A percentile compares a stretch with the other conserved stretches of the same genome.
Evolutionary conservation across 495 filamentous ascomycete species (phyloP).

Genomic region (Glonium stellatum): DNA sequence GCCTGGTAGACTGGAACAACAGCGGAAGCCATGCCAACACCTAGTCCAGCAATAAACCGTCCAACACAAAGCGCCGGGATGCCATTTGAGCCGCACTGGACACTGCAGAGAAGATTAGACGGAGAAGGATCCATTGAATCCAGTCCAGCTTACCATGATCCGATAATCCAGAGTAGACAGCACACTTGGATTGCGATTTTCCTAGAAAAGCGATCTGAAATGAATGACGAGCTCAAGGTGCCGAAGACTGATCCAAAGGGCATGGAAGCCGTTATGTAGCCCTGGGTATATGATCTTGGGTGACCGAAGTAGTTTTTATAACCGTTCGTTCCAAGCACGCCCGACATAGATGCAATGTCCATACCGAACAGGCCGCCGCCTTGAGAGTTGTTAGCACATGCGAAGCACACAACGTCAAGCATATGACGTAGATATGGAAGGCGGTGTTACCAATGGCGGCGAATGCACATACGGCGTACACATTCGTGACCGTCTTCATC

Average conservation of each 20-base stretch:
- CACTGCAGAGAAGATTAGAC: constrained; percentile 26
- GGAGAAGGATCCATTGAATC: not conserved
- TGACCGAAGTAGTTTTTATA: constrained; percentile 55
- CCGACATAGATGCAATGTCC: constrained; percentile 63
- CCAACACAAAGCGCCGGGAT: constrained; percentile 59
- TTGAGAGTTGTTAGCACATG: constrained; percentile 23
- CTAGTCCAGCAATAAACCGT: constrained; percentile 61
- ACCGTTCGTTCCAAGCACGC: constrained; percentile 52
- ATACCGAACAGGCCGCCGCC: constrained; percentile 63
- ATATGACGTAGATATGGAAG: not conserved
- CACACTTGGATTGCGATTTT: constrained; percentile 62
- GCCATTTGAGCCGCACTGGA: constrained; percentile 52
- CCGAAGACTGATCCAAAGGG: constrained; percentile 65
- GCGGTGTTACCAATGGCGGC: constrained; percentile 48
- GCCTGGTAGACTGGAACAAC: constrained; percentile 72
- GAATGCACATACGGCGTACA: constrained; percentile 55
- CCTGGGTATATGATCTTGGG: constrained; percentile 43
- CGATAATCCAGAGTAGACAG: constrained; percentile 63
- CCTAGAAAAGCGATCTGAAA: constrained; percentile 60
- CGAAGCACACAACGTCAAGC: constrained; percentile 17
- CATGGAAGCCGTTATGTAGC: constrained; percentile 58
- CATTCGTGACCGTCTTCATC: constrained; percentile 30
- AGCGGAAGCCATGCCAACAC: constrained; percentile 66
- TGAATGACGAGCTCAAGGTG: constrained; percentile 53
- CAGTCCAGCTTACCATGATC: constrained; percentile 46